Conservation (phyloP, 768 basidiomycete genomes). For the Rhodocollybia butyracea region DNA sequence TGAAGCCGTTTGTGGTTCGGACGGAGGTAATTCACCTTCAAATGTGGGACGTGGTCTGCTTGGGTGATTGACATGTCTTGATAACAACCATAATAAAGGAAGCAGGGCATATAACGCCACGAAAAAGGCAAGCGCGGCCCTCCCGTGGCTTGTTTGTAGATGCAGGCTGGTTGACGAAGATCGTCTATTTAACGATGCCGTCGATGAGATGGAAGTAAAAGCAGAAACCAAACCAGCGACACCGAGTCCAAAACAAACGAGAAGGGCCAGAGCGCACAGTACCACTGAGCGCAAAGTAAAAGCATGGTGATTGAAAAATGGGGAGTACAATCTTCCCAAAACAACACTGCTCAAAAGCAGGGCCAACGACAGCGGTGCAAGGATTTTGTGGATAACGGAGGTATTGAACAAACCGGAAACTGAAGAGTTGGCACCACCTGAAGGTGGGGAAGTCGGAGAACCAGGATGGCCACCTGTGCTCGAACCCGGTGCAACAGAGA, state of each 20-base stretch:
- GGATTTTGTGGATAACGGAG: constrained; percentile 41
- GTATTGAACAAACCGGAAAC: constrained; percentile 24
- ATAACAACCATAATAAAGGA: constrained; percentile 38
- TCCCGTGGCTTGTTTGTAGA: constrained; percentile 55
- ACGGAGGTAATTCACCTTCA: constrained; percentile 13
- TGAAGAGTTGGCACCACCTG: neutral
- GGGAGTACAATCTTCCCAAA: constrained; percentile 30
- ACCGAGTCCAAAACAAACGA: constrained; percentile 57
- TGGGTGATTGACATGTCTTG: constrained; percentile 17
- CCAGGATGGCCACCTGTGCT: constrained; percentile 7
- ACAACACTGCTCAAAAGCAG: constrained; percentile 32
- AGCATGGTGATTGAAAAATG: constrained; percentile 15
- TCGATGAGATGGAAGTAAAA: constrained; percentile 53
- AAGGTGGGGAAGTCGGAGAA: constrained; percentile 11
- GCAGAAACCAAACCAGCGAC: constrained; percentile 59
- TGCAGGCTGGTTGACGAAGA: constrained; percentile 22
- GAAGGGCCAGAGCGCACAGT: constrained; percentile 33
- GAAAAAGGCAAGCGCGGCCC: constrained; percentile 64
- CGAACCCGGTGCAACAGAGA: constrained; percentile 21
- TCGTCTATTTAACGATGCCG: constrained; percentile 29
- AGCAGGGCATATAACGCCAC: constrained; percentile 53
- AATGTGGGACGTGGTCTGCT: neutral
- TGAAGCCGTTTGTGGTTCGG: constrained; percentile 16
- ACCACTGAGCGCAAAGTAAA: constrained; percentile 13
- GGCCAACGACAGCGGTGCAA: constrained; percentile 42